phyloP scores from a whole-genome alignment of 345 rosid genomes.

The Balakata baccata region DNA sequence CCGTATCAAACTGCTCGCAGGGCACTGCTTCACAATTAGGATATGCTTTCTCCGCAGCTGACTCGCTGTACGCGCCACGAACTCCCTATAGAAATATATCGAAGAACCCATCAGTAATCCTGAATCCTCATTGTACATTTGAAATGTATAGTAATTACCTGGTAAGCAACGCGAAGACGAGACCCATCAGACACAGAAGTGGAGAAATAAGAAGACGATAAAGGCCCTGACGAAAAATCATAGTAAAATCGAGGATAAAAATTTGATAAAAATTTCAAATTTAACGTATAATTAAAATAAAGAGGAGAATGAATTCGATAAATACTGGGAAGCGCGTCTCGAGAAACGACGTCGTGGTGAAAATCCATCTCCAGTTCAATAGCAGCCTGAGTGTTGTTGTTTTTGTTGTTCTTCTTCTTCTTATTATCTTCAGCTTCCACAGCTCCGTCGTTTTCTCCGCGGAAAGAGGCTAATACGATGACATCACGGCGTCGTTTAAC shows the following conservation, averaged over 20 bases:
- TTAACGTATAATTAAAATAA: background rate
- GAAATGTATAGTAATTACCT: conserved; percentile 37
- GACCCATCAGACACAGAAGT: conserved; percentile 54
- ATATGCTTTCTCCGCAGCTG: conserved; percentile 93
- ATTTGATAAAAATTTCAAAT: too few species aligned
- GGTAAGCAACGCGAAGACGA: conserved; percentile 91
- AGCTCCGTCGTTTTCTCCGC: conserved; percentile 23
- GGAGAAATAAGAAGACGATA: conserved; percentile 55
- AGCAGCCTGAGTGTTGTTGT: conserved; percentile 12
- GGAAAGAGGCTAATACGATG: conserved; percentile 30
- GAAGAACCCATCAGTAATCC: background rate
- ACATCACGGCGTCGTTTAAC: conserved; percentile 25
- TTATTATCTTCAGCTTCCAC: conserved; percentile 4
- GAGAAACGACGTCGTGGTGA: conserved; percentile 24
- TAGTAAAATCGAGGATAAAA: background rate
- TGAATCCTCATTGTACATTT: background rate
- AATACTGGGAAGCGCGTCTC: conserved; percentile 66
- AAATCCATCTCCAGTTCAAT: conserved; percentile 38
- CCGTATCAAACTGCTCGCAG: conserved; percentile 91
- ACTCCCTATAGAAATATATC: conserved; percentile 50
- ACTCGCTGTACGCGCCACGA: conserved; percentile 88
- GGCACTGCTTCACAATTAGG: conserved; percentile 97
- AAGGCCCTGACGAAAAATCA: conserved; percentile 50
- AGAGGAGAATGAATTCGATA: background rate
- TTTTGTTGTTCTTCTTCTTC: conserved; percentile 13